Conservation (phyloP, 805 yeast species). For the Schizosaccharomyces pombe region DNA sequence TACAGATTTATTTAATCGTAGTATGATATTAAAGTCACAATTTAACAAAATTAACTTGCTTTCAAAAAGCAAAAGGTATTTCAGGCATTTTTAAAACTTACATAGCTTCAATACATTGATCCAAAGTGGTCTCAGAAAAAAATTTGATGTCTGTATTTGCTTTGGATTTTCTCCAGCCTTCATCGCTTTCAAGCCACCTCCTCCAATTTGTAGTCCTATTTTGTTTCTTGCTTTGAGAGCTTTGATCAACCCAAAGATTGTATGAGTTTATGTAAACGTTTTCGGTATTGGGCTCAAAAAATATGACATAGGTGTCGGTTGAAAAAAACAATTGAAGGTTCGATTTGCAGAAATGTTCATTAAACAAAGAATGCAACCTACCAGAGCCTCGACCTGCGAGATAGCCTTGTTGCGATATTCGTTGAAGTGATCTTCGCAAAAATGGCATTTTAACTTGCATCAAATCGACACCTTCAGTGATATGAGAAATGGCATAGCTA, state of each 20-base stretch:
- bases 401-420: not conserved
- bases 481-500: slow-evolving; percentile 78
- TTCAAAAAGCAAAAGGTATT: no score
- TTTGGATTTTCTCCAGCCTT: not conserved
- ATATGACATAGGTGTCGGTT: not conserved
- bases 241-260: not conserved
- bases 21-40: no score
- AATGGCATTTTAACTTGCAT: slow-evolving; percentile 61
- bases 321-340: not conserved
- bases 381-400: not conserved
- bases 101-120: not conserved
- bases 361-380: not conserved
- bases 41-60: no score
- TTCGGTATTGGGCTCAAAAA: not conserved
- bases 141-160: not conserved
- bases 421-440: slow-evolving; percentile 14
- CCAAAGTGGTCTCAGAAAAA: not conserved
- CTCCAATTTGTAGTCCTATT: not conserved
- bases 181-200: not conserved
- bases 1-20: no score
- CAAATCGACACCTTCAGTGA: slow-evolving; percentile 84
- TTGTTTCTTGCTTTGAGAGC: not conserved
- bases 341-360: slow-evolving; percentile 1
- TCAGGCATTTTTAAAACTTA: no score
- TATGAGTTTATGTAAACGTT: not conserved